phyloP scores from a whole-genome alignment of 768 basidiomycete species.

The Boletus tylopilopsis region DNA sequence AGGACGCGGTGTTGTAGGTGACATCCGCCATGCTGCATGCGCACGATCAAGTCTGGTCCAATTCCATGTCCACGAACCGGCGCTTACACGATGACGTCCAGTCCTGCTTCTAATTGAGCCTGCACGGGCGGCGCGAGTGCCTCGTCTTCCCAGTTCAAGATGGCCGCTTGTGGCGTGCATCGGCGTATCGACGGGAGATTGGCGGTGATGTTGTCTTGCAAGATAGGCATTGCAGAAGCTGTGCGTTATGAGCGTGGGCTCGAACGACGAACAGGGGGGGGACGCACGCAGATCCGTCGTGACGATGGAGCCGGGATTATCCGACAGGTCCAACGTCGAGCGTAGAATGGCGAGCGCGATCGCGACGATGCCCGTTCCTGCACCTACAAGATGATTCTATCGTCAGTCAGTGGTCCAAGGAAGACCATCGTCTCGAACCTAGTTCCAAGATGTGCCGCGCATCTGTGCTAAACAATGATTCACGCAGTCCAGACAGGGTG shows the following conservation, averaged over 20 bases:
- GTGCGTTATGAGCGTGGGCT: neutral
- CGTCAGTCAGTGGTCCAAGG: neutral
- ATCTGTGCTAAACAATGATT: conserved; percentile 39
- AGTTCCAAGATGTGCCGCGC: conserved; percentile 59
- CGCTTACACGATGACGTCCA: conserved; percentile 71
- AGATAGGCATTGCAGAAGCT: conserved; percentile 81
- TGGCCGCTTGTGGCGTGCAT: conserved; percentile 30
- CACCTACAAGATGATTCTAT: conserved; percentile 43
- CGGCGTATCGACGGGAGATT: conserved; percentile 38
- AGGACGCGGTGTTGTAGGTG: conserved; percentile 86
- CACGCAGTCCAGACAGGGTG: conserved; percentile 20
- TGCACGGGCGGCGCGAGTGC: conserved; percentile 44
- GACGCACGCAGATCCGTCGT: conserved; percentile 72
- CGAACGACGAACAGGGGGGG: neutral
- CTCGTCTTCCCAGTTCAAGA: conserved; percentile 77
- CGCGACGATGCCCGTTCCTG: conserved; percentile 83
- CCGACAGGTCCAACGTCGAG: conserved; percentile 28
- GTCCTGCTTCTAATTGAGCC: conserved; percentile 34
- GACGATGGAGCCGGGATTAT: conserved; percentile 37
- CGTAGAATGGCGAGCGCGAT: conserved; percentile 59
- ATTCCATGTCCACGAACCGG: no score
- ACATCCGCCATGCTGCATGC: conserved; percentile 84
- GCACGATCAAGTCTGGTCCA: no score
- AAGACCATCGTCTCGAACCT: no score
- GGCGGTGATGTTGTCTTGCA: conserved; percentile 62